Conservation (phyloP, 495 filamentous ascomycete genomes). For the Staphylotrichum tortipilum region DNA sequence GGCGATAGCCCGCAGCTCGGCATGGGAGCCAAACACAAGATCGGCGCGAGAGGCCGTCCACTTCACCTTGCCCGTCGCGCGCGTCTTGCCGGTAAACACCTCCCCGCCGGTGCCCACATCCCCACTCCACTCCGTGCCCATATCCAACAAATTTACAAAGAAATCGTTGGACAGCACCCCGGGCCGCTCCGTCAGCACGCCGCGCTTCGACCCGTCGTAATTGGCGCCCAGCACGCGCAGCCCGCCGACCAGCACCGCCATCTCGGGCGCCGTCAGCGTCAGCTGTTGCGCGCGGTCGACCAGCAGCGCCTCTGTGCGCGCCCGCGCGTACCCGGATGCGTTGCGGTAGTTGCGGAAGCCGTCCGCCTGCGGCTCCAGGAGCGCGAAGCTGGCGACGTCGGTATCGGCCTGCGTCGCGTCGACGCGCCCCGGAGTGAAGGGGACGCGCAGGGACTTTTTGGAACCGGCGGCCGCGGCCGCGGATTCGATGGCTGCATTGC, state of each 20-base stretch:
- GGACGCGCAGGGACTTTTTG: constrained; percentile 33
- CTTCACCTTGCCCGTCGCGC: constrained; percentile 56
- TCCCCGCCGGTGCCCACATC: constrained; percentile 41
- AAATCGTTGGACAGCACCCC: constrained; percentile 66
- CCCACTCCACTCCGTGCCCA: constrained; percentile 53
- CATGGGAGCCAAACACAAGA: constrained; percentile 60
- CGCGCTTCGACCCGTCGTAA: constrained; percentile 53
- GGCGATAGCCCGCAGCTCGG: constrained; percentile 59
- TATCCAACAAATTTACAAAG: constrained; percentile 66
- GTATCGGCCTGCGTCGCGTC: constrained; percentile 54
- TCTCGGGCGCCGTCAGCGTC: constrained; percentile 56
- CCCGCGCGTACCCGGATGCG: constrained; percentile 45
- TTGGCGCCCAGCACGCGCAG: constrained; percentile 57
- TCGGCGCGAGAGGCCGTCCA: constrained; percentile 62
- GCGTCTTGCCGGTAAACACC: constrained; percentile 53
- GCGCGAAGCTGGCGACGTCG: constrained; percentile 50
- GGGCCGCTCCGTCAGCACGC: constrained; percentile 57
- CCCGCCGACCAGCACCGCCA: constrained; percentile 59
- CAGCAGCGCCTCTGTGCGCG: constrained; percentile 54
- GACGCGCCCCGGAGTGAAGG: constrained; percentile 41
- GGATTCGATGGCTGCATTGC: constrained; percentile 61
- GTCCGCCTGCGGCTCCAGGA: constrained; percentile 55
- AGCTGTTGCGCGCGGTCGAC: constrained; percentile 61
- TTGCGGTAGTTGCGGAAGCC: constrained; percentile 70
- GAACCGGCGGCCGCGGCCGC: too few species aligned